These are phyloP conservation scores for Mycena epipterygia DNA, from an alignment of 768 basidiomycete species.

Conservation along the genomic window DNA sequence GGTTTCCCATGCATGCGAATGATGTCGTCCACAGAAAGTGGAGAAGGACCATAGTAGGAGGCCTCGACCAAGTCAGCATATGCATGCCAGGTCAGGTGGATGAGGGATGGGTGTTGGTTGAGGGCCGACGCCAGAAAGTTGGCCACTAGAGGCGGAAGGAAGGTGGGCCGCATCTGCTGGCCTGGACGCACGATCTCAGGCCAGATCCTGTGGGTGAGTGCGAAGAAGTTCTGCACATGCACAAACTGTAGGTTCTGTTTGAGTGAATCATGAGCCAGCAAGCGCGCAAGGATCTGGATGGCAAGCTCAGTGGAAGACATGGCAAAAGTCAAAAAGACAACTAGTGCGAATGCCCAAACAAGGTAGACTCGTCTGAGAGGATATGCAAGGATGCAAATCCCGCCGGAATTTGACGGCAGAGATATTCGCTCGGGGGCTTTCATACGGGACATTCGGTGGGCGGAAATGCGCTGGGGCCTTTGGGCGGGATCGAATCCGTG, in stretches of 20 bases:
- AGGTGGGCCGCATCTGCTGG: background rate
- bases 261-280: background rate
- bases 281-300: background rate
- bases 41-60: background rate
- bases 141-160: background rate
- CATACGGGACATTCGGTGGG: too few species aligned
- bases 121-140: background rate
- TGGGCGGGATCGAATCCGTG: too few species aligned
- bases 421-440: too few species aligned
- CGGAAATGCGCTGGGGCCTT: too few species aligned
- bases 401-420: too few species aligned
- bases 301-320: background rate
- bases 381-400: too few species aligned
- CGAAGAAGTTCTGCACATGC: conserved; percentile 15
- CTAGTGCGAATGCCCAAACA: too few species aligned
- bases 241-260: background rate
- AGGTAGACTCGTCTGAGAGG: too few species aligned
- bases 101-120: background rate
- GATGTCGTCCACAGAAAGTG: background rate
- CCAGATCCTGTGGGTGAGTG: conserved; percentile 1
- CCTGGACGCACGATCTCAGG: conserved; percentile 3
- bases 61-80: background rate
- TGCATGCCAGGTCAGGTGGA: conserved; percentile 12
- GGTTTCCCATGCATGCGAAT: conserved; percentile 3
- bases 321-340: background rate